Conservation (phyloP, 108 stramenopile species). For the Fragilaria radians region DNA sequence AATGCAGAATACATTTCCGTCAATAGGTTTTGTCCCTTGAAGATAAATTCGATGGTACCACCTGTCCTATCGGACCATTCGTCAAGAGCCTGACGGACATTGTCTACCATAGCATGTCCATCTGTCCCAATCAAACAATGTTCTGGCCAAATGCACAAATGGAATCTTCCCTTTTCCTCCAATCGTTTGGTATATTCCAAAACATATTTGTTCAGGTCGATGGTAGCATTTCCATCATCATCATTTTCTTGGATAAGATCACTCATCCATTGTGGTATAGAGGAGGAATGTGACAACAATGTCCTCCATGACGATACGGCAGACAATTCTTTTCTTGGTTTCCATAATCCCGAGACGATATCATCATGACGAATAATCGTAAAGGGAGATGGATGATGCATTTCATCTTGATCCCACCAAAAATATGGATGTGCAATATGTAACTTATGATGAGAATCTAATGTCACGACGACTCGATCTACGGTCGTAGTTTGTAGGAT, state of each 20-base stretch:
- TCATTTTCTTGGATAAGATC: conserved; percentile 17
- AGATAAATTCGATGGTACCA: conserved; percentile 55
- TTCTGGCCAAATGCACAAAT: conserved; percentile 91
- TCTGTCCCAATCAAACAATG: conserved; percentile 86
- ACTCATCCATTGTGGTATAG: too few species aligned
- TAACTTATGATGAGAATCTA: conserved; percentile 85
- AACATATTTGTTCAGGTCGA: conserved; percentile 43
- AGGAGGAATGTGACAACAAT: conserved; percentile 7
- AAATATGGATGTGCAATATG: conserved; percentile 94
- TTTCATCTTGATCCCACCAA: conserved; percentile 44
- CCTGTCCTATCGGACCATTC: conserved; percentile 58
- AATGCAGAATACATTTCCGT: conserved; percentile 90
- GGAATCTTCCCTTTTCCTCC: conserved; percentile 63
- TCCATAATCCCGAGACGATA: conserved; percentile 54
- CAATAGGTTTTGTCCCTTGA: conserved; percentile 80
- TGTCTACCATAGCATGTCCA: conserved; percentile 62
- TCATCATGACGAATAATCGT: conserved; percentile 73
- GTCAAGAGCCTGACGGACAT: conserved; percentile 49
- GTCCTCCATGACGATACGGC: too few species aligned
- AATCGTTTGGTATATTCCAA: conserved; percentile 59
- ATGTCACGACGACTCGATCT: conserved; percentile 77
- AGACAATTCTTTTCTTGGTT: conserved; percentile 25
- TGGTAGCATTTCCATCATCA: conserved; percentile 8
- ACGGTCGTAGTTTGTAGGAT: conserved; percentile 57
- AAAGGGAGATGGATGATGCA: conserved; percentile 69